Percentiles rank a stretch among this genome's conserved stretches.
These are phyloP conservation scores for Solanum chmielewskii DNA, from an alignment of 257 asterid genomes.

Conservation along the genomic window DNA sequence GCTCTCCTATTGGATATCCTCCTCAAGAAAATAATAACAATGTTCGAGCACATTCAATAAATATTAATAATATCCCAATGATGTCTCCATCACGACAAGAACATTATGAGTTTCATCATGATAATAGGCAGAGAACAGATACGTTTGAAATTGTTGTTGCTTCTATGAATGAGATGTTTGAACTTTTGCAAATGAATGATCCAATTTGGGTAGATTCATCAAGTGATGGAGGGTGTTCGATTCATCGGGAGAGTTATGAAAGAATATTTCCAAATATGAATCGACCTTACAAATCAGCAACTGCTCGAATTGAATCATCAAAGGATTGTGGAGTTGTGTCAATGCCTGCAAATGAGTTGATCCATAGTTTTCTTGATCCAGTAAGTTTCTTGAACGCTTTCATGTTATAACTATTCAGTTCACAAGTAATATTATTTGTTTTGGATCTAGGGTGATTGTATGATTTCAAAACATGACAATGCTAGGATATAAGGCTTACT, in stretches of 20 bases:
- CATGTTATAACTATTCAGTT: not conserved
- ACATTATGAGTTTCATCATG: not conserved
- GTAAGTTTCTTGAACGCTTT: constrained; percentile 12
- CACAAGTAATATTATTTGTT: not conserved
- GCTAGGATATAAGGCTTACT: not conserved
- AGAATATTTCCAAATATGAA: constrained; percentile 30
- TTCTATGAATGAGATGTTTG: constrained; percentile 47
- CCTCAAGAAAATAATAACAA: not conserved
- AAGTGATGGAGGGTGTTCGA: constrained; percentile 21
- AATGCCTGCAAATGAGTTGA: constrained; percentile 32
- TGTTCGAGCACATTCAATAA: not conserved
- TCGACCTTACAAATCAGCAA: constrained; percentile 14
- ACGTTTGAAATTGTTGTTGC: constrained; percentile 21
- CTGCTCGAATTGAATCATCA: constrained; percentile 59
- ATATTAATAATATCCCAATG: not conserved
- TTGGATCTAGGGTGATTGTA: not conserved
- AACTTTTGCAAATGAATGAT: constrained; percentile 40
- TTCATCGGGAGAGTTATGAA: constrained; percentile 43
- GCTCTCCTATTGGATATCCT: not conserved
- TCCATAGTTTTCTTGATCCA: constrained; percentile 46
- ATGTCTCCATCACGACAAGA: not conserved
- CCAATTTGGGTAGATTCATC: constrained; percentile 47
- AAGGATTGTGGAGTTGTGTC: constrained; percentile 48
- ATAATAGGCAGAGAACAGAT: constrained; percentile 19
- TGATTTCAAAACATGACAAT: not conserved